Percentiles rank a stretch among this genome's conserved stretches.
Conservation (phyloP, 176 grass and related monocot genomes). For the Avena atlantica region DNA sequence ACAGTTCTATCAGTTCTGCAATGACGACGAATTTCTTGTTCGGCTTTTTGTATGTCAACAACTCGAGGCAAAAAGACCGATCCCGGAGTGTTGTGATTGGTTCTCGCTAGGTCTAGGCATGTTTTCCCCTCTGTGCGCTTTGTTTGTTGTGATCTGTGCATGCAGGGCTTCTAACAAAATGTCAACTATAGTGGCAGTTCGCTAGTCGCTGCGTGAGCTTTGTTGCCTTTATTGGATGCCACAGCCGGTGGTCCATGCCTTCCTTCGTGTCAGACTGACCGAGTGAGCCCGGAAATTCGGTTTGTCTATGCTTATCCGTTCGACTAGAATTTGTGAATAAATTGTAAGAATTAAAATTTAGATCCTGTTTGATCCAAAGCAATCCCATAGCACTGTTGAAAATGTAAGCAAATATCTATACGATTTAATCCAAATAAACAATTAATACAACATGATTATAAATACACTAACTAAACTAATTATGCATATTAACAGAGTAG, state of each 20-base stretch:
- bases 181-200: not conserved
- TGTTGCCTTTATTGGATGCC: not conserved
- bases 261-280: not conserved
- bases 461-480: no score
- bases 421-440: no score
- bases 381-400: no score
- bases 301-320: not conserved
- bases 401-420: no score
- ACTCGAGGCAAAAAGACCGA: not conserved
- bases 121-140: no score
- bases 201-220: no score
- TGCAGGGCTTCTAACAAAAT: no score
- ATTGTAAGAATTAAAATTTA: not conserved
- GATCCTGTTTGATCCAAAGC: no score
- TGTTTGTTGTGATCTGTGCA: not conserved
- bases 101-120: not conserved
- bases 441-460: no score
- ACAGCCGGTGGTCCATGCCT: not conserved
- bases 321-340: not conserved
- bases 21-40: not conserved
- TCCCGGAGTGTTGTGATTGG: not conserved
- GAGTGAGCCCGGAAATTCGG: not conserved
- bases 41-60: not conserved
- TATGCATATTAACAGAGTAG: no score
- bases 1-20: not conserved